Conservation (phyloP, 129 eudicot species). For the Escallonia rubra region DNA sequence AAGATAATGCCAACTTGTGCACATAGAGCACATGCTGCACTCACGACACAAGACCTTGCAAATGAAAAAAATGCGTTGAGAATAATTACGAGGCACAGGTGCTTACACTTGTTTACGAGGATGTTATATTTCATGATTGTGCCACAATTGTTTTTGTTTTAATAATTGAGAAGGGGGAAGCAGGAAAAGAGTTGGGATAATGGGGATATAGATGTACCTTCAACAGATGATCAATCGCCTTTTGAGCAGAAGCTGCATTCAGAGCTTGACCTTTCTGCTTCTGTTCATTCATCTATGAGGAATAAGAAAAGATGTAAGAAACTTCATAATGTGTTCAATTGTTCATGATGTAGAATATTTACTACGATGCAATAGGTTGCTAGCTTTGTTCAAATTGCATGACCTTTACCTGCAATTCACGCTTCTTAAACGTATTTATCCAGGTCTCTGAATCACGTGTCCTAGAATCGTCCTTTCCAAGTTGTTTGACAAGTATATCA, state of each 20-base stretch:
- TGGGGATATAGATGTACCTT: constrained; percentile 40
- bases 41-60: too few species aligned
- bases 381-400: not conserved
- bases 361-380: not conserved
- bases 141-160: too few species aligned
- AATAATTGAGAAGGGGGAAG: not conserved
- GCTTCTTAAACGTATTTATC: constrained; percentile 94
- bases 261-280: constrained; percentile 84
- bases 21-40: too few species aligned
- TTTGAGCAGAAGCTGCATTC: constrained; percentile 76
- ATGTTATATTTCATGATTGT: too few species aligned
- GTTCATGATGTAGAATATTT: not conserved
- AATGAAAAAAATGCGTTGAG: too few species aligned
- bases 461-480: constrained; percentile 97
- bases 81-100: too few species aligned
- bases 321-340: too few species aligned
- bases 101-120: too few species aligned
- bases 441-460: constrained; percentile 94
- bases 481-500: constrained; percentile 94
- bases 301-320: too few species aligned
- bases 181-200: not conserved
- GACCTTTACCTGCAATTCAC: constrained; percentile 67
- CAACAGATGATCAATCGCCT: constrained; percentile 63
- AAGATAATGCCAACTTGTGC: too few species aligned
- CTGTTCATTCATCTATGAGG: constrained; percentile 63